A percentile compares a stretch with the other conserved stretches of the same genome.
phyloP scores from a whole-genome alignment of 2,329 filamentous ascomycete species.

The Claviceps sp. region DNA sequence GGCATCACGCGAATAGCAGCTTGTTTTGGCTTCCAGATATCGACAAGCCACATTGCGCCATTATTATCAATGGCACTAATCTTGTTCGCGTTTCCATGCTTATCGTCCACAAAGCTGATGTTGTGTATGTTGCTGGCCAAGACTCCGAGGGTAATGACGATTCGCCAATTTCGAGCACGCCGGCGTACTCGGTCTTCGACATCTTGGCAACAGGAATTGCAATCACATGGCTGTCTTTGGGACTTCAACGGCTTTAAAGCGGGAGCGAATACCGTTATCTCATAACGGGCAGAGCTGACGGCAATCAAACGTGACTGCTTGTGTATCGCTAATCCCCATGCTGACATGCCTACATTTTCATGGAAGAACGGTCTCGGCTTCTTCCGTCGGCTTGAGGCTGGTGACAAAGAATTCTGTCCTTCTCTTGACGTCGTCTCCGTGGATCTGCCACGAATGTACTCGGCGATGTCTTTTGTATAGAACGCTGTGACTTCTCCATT shows the following conservation, averaged over 20 bases:
- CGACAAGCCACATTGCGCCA: constrained; percentile 34
- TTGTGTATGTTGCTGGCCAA: constrained; percentile 37
- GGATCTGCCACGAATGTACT: constrained; percentile 24
- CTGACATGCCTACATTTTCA: constrained; percentile 62
- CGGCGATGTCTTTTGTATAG: constrained; percentile 41
- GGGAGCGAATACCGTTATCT: constrained; percentile 40
- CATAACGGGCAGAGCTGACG: constrained; percentile 60
- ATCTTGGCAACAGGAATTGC: constrained; percentile 3
- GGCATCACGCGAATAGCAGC: constrained; percentile 15
- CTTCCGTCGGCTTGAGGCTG: constrained; percentile 1
- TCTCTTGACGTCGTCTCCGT: constrained; percentile 4
- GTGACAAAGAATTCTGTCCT: not conserved
- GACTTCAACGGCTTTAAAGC: constrained; percentile 17
- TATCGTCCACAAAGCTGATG: constrained; percentile 35
- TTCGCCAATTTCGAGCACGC: constrained; percentile 35
- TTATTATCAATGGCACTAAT: constrained; percentile 37
- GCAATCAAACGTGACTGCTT: constrained; percentile 71
- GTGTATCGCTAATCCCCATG: constrained; percentile 84
- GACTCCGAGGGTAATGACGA: constrained; percentile 30
- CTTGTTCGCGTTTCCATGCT: constrained; percentile 33
- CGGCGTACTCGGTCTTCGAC: constrained; percentile 22
- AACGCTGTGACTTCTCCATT: constrained; percentile 66
- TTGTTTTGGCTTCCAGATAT: constrained; percentile 33
- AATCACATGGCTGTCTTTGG: constrained; percentile 3
- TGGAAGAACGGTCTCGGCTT: constrained; percentile 49